Evolutionary conservation across 768 basidiomycete genomes (phyloP).

Genomic region (Lenzites betulinus): DNA sequence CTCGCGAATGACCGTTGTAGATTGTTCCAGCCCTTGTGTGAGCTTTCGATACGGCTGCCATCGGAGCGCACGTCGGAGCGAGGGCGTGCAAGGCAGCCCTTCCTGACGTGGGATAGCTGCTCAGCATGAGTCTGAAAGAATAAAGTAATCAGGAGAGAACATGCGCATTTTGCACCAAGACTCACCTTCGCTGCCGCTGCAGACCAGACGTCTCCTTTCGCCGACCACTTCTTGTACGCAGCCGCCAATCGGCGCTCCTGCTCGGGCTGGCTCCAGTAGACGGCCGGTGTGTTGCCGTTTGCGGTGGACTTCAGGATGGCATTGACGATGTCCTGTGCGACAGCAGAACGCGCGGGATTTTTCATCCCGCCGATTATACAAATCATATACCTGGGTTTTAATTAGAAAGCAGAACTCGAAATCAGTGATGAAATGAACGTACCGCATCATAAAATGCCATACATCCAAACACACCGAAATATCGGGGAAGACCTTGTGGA

Average conservation of each 20-base stretch:
- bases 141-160: no score
- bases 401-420: no score
- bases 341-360: neutral
- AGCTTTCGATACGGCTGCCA: slow-evolving; percentile 33
- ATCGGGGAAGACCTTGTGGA: slow-evolving; percentile 9
- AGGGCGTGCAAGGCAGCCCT: slow-evolving; percentile 30
- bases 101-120: slow-evolving; percentile 32
- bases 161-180: no score
- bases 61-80: slow-evolving; percentile 28
- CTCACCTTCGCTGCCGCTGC: slow-evolving; percentile 25
- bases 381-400: neutral
- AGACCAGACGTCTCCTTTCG: neutral
- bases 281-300: slow-evolving; percentile 1
- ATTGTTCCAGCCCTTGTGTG: slow-evolving; percentile 34
- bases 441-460: slow-evolving; percentile 27
- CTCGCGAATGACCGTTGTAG: slow-evolving; percentile 26
- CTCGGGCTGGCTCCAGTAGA: slow-evolving; percentile 23
- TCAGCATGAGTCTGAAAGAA: slow-evolving; percentile 31
- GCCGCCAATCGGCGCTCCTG: slow-evolving; percentile 21
- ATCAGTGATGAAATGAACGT: neutral
- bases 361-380: neutral
- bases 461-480: slow-evolving; percentile 15
- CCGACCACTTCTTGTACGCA: slow-evolving; percentile 10
- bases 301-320: neutral
- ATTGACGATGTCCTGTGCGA: neutral